phyloP scores from a whole-genome alignment of 148 eudicot genomes.

The Chenopodium quinoa region DNA sequence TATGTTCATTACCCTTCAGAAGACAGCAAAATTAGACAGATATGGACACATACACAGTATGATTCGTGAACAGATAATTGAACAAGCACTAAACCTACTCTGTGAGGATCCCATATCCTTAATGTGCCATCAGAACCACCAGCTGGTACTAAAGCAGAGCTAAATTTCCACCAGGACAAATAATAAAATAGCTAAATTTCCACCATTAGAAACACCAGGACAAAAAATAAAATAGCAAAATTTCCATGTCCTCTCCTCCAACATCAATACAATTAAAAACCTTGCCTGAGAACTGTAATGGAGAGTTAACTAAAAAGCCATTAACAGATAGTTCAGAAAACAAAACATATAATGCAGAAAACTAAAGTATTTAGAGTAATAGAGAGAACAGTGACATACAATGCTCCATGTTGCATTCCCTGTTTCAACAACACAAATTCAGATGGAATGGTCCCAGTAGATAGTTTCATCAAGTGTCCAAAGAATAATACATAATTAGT shows the following conservation, averaged over 20 bases:
- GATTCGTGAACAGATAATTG: background rate
- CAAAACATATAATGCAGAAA: background rate
- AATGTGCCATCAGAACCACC: conserved; percentile 83
- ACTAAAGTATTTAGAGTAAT: background rate
- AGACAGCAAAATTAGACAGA: background rate
- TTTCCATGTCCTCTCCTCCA: conserved; percentile 71
- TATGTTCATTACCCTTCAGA: no score
- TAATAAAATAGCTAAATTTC: no score
- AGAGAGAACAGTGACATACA: conserved; percentile 40
- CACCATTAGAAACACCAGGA: conserved; percentile 72
- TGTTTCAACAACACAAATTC: conserved; percentile 90
- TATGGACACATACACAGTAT: background rate
- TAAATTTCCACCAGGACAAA: no score
- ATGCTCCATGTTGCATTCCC: conserved; percentile 70
- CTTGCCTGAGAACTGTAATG: conserved; percentile 65
- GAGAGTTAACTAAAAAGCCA: background rate
- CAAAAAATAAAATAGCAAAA: conserved; percentile 61
- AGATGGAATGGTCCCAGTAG: conserved; percentile 89
- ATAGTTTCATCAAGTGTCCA: conserved; percentile 76
- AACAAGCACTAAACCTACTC: conserved; percentile 55
- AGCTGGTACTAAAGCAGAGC: conserved; percentile 68
- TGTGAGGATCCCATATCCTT: conserved; percentile 98
- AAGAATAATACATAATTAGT: conserved; percentile 78
- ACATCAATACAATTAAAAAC: conserved; percentile 73
- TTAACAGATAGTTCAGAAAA: background rate